Evolutionary conservation across 805 yeast species (phyloP), one percentile per base, ranked within the genome.

Genomic region (Barnettozyma californica): DNA sequence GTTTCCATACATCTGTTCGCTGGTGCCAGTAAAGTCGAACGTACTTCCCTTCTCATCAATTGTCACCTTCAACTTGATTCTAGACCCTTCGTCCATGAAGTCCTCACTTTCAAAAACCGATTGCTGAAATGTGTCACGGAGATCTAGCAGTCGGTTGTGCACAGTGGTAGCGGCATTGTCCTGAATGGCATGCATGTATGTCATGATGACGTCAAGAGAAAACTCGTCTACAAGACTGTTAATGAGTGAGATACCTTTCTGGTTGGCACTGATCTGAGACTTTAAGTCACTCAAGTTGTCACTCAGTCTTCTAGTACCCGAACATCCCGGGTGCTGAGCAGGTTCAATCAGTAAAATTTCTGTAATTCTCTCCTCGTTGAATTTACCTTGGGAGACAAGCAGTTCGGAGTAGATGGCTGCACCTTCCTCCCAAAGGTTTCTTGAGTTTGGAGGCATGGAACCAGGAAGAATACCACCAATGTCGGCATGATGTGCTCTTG

Each of bases 401-500:
- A 86, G 73, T 62, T 84, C 91, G 1, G 94, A 83, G 58, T 80
- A 77, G 33, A 92, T 89, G 3, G 87, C 80, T 13, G 41, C 97
- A 41, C 97, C 98, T 67, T 91, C 97, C 61, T 91, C 91, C 73
- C 81, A 84, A 37, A 92, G 68, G 50, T 82, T 81, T 59, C 83
- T 87, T 2, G 97, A 88, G 61, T 85, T 82, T 9, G 97, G 96
- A 14, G 97, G 97, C 90, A 91, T 89, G 0, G 95, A 85, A 1
- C 97, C 97, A 1, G 97, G 96, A 33, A 88, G 68, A 49, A 84
- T 79, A 13, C 96, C 95, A 16, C 98, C 97, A 60, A 92, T 91
- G 66, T 91, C 98, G 6, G 97, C 91, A 68, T 92, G 98, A 67
- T 91, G 98, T 2, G 97, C 97, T 54, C 98, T 75, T 0, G 96